These are phyloP conservation scores for Penicillium angulare DNA, from an alignment of 495 filamentous ascomycete species.

Conservation along the genomic window DNA sequence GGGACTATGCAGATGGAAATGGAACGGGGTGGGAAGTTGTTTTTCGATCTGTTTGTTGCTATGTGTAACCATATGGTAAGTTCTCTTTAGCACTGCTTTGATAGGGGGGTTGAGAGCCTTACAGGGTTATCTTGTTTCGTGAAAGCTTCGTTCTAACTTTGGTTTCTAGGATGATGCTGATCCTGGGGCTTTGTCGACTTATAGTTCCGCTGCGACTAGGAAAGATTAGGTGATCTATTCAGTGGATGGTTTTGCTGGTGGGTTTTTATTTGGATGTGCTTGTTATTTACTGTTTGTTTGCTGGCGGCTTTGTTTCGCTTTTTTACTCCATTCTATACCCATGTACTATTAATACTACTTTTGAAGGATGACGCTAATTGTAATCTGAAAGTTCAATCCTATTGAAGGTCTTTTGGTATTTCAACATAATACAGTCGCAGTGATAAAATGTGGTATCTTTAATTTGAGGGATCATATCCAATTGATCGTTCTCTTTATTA, in stretches of 20 bases:
- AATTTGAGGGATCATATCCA: too few relatives aligned
- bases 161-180: conserved; percentile 26
- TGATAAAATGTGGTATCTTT: too few relatives aligned
- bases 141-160: background rate
- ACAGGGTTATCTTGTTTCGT: conserved; percentile 5
- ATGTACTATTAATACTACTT: conserved; percentile 18
- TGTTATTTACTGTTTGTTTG: too few relatives aligned
- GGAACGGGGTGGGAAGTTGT: conserved; percentile 79
- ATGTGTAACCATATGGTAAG: conserved; percentile 83
- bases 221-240: background rate
- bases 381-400: background rate
- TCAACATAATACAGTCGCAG: too few relatives aligned
- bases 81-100: too few relatives aligned
- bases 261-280: conserved; percentile 2
- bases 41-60: conserved; percentile 92
- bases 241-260: conserved; percentile 4
- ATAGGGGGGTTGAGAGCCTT: too few relatives aligned
- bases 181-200: conserved; percentile 14
- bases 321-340: conserved; percentile 22
- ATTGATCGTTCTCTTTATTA: too few relatives aligned
- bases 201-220: conserved; percentile 14
- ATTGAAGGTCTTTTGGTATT: background rate
- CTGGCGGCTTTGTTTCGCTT: too few relatives aligned
- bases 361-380: background rate
- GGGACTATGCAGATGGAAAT: conserved; percentile 97